Conservation (phyloP, 495 filamentous ascomycete genomes). For the Bathelium albidoporum region DNA sequence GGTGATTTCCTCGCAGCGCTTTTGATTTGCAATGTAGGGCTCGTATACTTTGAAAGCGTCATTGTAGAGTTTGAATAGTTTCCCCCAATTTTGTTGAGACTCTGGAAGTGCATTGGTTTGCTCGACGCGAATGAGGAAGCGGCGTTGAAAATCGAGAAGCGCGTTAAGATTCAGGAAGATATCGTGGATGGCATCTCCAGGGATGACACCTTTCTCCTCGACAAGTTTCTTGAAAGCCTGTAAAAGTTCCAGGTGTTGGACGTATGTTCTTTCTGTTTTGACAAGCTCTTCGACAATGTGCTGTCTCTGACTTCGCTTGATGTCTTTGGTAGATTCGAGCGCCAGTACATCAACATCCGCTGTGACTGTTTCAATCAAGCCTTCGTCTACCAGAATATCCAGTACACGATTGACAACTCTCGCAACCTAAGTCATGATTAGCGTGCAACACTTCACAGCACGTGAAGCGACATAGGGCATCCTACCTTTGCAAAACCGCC, state of each 20-base stretch:
- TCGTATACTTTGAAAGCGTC: slow-evolving; percentile 82
- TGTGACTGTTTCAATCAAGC: slow-evolving; percentile 37
- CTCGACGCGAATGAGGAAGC: slow-evolving; percentile 90
- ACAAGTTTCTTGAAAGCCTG: slow-evolving; percentile 86
- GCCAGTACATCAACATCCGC: slow-evolving; percentile 5
- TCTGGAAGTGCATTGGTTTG: slow-evolving; percentile 79
- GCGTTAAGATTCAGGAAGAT: slow-evolving; percentile 95
- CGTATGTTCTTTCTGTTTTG: slow-evolving; percentile 91
- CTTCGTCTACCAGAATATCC: slow-evolving; percentile 67
- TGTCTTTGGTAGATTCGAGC: slow-evolving; percentile 20
- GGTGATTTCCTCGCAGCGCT: slow-evolving; percentile 53
- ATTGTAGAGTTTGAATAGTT: slow-evolving; percentile 67
- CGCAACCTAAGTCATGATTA: slow-evolving; percentile 47
- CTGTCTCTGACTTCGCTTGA: slow-evolving; percentile 64
- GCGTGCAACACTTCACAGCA: not conserved
- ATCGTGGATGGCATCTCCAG: slow-evolving; percentile 83
- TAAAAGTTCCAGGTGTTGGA: slow-evolving; percentile 92
- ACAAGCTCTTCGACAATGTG: slow-evolving; percentile 84
- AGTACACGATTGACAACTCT: slow-evolving; percentile 80
- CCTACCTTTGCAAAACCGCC: slow-evolving; percentile 92
- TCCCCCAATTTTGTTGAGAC: slow-evolving; percentile 79
- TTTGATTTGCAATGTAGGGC: slow-evolving; percentile 92
- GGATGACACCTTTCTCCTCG: slow-evolving; percentile 75
- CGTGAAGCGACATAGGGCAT: not conserved
- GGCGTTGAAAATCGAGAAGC: slow-evolving; percentile 86